Evolutionary conservation across 2,329 filamentous ascomycete species (phyloP).

Genomic region (Aspergillus spinulosporus): DNA sequence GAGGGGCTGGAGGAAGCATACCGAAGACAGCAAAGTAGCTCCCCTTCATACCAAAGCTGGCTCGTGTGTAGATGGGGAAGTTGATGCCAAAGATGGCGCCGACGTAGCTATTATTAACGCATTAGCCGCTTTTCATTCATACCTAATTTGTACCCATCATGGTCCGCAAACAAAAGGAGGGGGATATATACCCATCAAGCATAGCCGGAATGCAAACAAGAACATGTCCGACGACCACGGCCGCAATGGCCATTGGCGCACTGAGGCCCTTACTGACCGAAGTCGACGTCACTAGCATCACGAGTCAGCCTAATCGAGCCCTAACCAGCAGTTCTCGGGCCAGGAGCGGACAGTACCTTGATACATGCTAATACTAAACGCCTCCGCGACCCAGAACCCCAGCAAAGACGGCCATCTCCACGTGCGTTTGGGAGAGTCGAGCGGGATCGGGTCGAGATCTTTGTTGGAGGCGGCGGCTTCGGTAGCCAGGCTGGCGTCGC

Average conservation of each 20-base stretch:
- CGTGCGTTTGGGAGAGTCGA: constrained; percentile 12
- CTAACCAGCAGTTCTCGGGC: background rate
- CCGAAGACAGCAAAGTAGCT: constrained; percentile 19
- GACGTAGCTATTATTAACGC: constrained; percentile 10
- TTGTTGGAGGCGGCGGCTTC: constrained; percentile 14
- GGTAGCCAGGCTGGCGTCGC: constrained; percentile 10
- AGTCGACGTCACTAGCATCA: constrained; percentile 13
- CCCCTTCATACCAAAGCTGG: constrained; percentile 18
- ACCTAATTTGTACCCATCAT: no score
- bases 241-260: constrained; percentile 16
- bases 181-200: constrained; percentile 10
- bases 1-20: background rate
- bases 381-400: constrained; percentile 19
- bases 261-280: constrained; percentile 17
- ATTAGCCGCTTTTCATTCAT: background rate
- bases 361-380: constrained; percentile 21
- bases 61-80: constrained; percentile 17
- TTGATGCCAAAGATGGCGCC: constrained; percentile 19
- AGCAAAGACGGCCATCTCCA: constrained; percentile 17
- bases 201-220: constrained; percentile 17
- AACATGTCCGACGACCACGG: constrained; percentile 15
- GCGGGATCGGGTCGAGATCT: constrained; percentile 17
- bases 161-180: no score
- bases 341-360: constrained; percentile 7
- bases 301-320: background rate